These are phyloP conservation scores for Hypoxylon sp. DNA, from an alignment of 2,329 filamentous ascomycete genomes.

Conservation along the genomic window DNA sequence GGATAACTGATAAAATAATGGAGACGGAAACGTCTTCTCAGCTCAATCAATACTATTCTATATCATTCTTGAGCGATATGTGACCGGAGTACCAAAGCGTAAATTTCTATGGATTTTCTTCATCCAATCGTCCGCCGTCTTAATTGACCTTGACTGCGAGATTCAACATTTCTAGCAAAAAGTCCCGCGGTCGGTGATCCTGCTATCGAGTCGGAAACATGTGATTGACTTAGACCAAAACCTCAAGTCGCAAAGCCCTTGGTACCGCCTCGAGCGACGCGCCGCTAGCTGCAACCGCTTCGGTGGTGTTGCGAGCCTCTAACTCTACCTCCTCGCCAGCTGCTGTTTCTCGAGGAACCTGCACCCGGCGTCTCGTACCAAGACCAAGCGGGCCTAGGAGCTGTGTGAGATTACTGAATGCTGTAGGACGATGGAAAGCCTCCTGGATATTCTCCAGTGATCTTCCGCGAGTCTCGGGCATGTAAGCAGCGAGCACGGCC, in stretches of 20 bases:
- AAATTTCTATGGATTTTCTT: too few relatives aligned
- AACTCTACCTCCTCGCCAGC: conserved; percentile 28
- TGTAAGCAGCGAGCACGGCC: conserved; percentile 51
- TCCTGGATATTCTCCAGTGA: conserved; percentile 60
- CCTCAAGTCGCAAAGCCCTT: conserved; percentile 31
- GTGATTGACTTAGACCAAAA: conserved; percentile 30
- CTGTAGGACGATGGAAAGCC: conserved; percentile 50
- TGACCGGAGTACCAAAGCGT: too few relatives aligned
- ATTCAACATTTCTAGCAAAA: too few relatives aligned
- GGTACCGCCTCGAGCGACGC: conserved; percentile 27
- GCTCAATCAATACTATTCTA: too few relatives aligned
- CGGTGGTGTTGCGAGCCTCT: conserved; percentile 16
- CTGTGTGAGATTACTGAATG: conserved; percentile 18
- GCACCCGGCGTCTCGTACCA: conserved; percentile 16
- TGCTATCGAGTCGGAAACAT: too few relatives aligned
- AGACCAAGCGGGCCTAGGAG: conserved; percentile 13
- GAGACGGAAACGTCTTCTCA: too few relatives aligned
- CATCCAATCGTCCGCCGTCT: too few relatives aligned
- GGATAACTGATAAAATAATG: too few relatives aligned
- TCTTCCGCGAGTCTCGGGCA: conserved; percentile 60
- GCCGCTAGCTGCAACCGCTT: conserved; percentile 21
- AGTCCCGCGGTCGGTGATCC: too few relatives aligned
- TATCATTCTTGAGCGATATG: too few relatives aligned
- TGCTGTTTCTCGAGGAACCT: conserved; percentile 6
- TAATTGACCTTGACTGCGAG: too few relatives aligned